Evolutionary conservation across 2,329 filamentous ascomycete species (phyloP).

Genomic region (Colletotrichum liaoningense): DNA sequence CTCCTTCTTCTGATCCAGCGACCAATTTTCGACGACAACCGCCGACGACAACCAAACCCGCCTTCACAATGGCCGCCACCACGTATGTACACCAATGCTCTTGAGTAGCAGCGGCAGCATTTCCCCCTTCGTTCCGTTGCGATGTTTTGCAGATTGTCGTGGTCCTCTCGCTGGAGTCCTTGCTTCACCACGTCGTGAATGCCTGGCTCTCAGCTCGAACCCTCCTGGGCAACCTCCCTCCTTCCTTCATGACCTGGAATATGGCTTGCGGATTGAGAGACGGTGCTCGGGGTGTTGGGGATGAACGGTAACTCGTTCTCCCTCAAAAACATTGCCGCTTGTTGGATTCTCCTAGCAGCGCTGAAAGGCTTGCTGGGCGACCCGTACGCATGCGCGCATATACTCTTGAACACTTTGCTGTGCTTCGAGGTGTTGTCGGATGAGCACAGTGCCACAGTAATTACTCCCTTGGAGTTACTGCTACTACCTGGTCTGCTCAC

Average conservation of each 20-base stretch:
- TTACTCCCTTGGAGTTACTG: slow-evolving; percentile 28
- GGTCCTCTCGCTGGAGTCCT: slow-evolving; percentile 81
- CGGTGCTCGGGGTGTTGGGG: slow-evolving; percentile 79
- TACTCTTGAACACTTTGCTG: slow-evolving; percentile 56
- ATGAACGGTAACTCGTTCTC: slow-evolving; percentile 77
- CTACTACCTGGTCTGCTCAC: slow-evolving; percentile 63
- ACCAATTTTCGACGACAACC: slow-evolving; percentile 38
- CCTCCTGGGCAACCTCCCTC: slow-evolving; percentile 74
- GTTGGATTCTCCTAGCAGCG: slow-evolving; percentile 41
- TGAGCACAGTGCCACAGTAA: slow-evolving; percentile 61
- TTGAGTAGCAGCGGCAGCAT: slow-evolving; percentile 34
- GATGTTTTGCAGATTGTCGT: slow-evolving; percentile 77
- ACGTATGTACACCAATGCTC: slow-evolving; percentile 59
- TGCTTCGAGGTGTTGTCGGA: slow-evolving; percentile 78
- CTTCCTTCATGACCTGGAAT: slow-evolving; percentile 55
- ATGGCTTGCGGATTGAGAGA: slow-evolving; percentile 68
- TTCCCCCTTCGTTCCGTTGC: slow-evolving; percentile 60
- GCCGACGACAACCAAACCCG: slow-evolving; percentile 52
- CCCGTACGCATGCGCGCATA: slow-evolving; percentile 57
- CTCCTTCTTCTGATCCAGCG: slow-evolving; percentile 14
- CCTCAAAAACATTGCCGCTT: slow-evolving; percentile 80
- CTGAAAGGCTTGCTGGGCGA: slow-evolving; percentile 43
- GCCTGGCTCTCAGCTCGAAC: slow-evolving; percentile 80
- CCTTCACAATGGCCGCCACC: slow-evolving; percentile 56
- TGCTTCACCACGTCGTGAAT: slow-evolving; percentile 50